Conservation (phyloP, 108 stramenopile species). For the Nannochloropsis gaditana region DNA sequence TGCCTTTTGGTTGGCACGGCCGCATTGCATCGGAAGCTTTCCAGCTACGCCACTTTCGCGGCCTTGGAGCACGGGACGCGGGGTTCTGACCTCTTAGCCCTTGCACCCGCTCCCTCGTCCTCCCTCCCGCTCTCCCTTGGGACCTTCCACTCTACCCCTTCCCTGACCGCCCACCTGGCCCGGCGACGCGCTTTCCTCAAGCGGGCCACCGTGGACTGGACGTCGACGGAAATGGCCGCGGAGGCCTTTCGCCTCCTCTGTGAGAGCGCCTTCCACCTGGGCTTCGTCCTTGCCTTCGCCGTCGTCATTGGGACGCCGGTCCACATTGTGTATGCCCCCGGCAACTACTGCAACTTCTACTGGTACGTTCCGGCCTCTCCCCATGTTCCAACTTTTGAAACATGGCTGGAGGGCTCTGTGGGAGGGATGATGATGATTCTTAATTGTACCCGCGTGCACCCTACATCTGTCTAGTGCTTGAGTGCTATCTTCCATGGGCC, state of each 20-base stretch:
- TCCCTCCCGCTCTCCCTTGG: not conserved
- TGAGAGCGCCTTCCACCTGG: not conserved
- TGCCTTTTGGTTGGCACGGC: not conserved
- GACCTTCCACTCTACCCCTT: not conserved
- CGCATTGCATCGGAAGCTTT: not conserved
- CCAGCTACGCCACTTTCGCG: not conserved
- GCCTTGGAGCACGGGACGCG: not conserved
- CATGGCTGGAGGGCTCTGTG: too few relatives aligned
- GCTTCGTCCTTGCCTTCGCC: not conserved
- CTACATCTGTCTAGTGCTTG: too few relatives aligned
- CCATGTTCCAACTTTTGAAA: too few relatives aligned
- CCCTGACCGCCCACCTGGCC: not conserved
- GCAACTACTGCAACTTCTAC: constrained; percentile 15
- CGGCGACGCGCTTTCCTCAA: not conserved
- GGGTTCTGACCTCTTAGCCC: not conserved
- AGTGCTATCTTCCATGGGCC: too few relatives aligned
- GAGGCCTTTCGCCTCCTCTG: not conserved
- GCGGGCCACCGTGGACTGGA: not conserved
- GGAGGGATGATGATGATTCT: too few relatives aligned
- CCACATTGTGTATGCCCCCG: not conserved
- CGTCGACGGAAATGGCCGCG: not conserved
- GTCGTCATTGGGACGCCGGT: not conserved
- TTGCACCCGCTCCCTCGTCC: not conserved
- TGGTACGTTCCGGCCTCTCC: not conserved
- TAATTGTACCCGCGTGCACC: too few relatives aligned